Percentiles rank a stretch among this genome's conserved stretches.
These are phyloP conservation scores for Cryphonectria parasitica DNA, from an alignment of 2,329 filamentous ascomycete species.

Conservation along the genomic window DNA sequence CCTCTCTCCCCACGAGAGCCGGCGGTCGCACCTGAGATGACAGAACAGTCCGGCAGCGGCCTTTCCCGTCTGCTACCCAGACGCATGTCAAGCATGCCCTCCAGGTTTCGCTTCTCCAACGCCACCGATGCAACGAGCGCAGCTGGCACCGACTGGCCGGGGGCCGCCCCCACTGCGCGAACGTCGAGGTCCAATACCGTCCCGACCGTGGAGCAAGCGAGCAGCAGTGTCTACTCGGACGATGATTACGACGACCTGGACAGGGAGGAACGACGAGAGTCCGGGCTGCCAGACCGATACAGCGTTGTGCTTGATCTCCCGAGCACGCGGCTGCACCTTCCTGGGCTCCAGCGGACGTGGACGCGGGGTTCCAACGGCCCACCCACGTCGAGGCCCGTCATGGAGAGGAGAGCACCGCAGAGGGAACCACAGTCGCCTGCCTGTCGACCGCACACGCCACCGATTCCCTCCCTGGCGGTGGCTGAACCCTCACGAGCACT, in stretches of 20 bases:
- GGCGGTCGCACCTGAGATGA: constrained; percentile 34
- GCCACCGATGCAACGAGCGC: constrained; percentile 29
- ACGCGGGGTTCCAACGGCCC: constrained; percentile 42
- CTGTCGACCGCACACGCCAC: constrained; percentile 9
- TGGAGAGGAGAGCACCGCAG: constrained; percentile 11
- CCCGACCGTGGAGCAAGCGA: constrained; percentile 30
- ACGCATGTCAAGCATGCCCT: constrained; percentile 37
- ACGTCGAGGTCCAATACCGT: constrained; percentile 23
- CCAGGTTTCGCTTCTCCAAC: constrained; percentile 33
- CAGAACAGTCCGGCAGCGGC: constrained; percentile 32
- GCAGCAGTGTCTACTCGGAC: constrained; percentile 36
- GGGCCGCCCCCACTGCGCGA: constrained; percentile 11
- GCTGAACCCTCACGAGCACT: constrained; percentile 14
- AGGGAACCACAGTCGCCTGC: constrained; percentile 19
- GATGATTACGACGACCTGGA: constrained; percentile 36
- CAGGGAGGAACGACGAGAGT: constrained; percentile 50
- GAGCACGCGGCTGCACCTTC: constrained; percentile 47
- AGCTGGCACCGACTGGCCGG: constrained; percentile 24
- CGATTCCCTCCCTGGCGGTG: constrained; percentile 13
- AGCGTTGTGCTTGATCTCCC: constrained; percentile 37
- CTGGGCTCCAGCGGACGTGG: constrained; percentile 46
- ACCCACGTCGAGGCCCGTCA: constrained; percentile 32
- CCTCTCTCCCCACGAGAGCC: constrained; percentile 23
- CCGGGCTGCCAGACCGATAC: constrained; percentile 39
- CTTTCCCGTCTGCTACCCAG: constrained; percentile 34